Conservation (phyloP, 768 basidiomycete species). For the Gymnopilus junonius region DNA sequence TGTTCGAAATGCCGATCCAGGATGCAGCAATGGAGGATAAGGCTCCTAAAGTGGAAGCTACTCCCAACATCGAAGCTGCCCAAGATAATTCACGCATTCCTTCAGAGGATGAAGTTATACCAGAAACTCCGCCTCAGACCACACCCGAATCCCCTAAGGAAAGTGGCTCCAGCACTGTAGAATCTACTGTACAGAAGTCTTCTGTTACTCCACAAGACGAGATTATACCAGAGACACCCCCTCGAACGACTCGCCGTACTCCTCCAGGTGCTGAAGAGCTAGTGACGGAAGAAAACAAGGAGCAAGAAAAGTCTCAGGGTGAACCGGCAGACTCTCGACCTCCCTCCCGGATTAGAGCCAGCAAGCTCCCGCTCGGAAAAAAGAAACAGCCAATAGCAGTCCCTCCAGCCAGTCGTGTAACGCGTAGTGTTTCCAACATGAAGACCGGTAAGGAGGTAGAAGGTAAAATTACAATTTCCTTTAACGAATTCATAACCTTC, state of each 20-base stretch:
- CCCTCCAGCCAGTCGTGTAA: constrained; percentile 32
- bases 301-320: neutral
- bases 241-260: neutral
- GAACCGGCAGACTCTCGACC: constrained; percentile 1
- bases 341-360: constrained; percentile 2
- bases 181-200: neutral
- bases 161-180: neutral
- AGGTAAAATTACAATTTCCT: neutral
- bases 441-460: constrained; percentile 18
- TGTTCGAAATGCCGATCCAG: neutral
- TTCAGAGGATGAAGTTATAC: neutral
- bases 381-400: constrained; percentile 30
- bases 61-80: neutral
- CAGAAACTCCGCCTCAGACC: neutral
- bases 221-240: neutral
- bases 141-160: neutral
- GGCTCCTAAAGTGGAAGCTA: neutral
- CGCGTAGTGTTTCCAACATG: constrained; percentile 37
- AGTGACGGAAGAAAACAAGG: neutral
- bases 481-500: neutral
- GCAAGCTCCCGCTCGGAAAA: constrained; percentile 26
- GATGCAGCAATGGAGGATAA: neutral
- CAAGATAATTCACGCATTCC: neutral
- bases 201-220: neutral
- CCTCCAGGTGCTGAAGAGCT: neutral